Base-by-base conservation (phyloP, 2,329 filamentous ascomycete genomes). In the Sclerotinia nivalis region DNA sequence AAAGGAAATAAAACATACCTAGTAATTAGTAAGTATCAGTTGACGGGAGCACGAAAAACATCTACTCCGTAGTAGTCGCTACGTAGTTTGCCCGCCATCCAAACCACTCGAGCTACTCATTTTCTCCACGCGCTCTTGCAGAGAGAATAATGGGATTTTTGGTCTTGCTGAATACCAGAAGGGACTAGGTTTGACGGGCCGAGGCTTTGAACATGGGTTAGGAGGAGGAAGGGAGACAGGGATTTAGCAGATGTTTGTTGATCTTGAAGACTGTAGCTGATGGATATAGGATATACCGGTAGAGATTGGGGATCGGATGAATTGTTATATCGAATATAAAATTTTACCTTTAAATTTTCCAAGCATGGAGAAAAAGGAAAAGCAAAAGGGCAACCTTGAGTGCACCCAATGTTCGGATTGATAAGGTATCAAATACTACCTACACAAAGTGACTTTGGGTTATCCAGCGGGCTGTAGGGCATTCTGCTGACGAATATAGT, bases 71-170 rank as follows among this genome's bases (percentile, higher is more conserved):
- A 18, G 28, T 28, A 34, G 28, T 40, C 34, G 28, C 9, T 15
- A 22, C 52, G 43, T 37, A 59, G 10, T 31, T 49, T 49, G 47
- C 28, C 4, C 7, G 9, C 10, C 45, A 18, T 20, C 15, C 15
- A 65, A 20, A n/a, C 9, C 43, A 49, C 28, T 62, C 60, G 28
- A 49, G 28, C 60, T 49, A 62, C 31, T 18, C 60, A 50, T 55
- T 66, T 55, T 68, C 66, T 68, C 66, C 66, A 61, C 55, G 66
- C 55, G 66, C 66, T 28, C 31, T 50, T 60, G 54, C 55, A 59
- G 43, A 18, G 60, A 25, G 60, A 55, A 54, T 40, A 55, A 54
- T 54, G 34, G 22, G 31, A 65, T 52, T 25, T 18, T 40, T 20
- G n/a, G 15, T 20, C 12, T 49, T 37, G 15, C 22, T 20, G 20